phyloP scores from a whole-genome alignment of 257 asterid genomes.

The Phtheirospermum japonicum region DNA sequence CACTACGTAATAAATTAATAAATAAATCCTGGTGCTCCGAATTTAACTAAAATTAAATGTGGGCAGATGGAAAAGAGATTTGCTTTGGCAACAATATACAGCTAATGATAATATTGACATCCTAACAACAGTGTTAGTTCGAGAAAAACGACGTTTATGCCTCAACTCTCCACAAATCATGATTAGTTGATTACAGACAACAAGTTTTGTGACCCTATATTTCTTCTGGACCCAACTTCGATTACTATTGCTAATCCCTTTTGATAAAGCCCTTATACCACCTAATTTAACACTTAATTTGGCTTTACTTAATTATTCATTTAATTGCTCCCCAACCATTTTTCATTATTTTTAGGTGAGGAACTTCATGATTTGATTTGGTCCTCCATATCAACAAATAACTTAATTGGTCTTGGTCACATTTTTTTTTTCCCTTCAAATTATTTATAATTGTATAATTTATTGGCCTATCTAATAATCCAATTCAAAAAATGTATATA shows the following conservation, averaged over 20 bases:
- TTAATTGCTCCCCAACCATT: too few relatives aligned
- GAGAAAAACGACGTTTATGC: constrained; percentile 36
- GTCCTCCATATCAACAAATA: too few relatives aligned
- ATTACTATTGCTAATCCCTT: constrained; percentile 43
- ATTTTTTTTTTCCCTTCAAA: too few relatives aligned
- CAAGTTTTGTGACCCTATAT: constrained; percentile 24
- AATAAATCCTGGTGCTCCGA: background rate
- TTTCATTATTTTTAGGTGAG: too few relatives aligned
- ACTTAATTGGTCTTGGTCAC: too few relatives aligned
- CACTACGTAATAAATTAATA: background rate
- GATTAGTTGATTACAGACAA: constrained; percentile 24
- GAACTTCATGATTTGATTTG: too few relatives aligned
- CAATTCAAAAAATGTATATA: too few relatives aligned
- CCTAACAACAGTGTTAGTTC: constrained; percentile 30
- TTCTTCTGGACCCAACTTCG: constrained; percentile 40
- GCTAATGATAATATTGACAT: constrained; percentile 32
- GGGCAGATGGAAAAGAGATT: background rate
- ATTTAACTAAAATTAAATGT: constrained; percentile 2
- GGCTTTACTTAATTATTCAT: background rate
- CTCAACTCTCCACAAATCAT: constrained; percentile 35
- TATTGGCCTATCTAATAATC: too few relatives aligned
- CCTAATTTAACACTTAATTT: constrained; percentile 22
- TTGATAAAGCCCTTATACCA: constrained; percentile 45
- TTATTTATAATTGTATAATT: too few relatives aligned
- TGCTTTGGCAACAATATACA: constrained; percentile 14